Conservation (phyloP, 2,329 filamentous ascomycete genomes). For the Chaetomiaceae sp. region DNA sequence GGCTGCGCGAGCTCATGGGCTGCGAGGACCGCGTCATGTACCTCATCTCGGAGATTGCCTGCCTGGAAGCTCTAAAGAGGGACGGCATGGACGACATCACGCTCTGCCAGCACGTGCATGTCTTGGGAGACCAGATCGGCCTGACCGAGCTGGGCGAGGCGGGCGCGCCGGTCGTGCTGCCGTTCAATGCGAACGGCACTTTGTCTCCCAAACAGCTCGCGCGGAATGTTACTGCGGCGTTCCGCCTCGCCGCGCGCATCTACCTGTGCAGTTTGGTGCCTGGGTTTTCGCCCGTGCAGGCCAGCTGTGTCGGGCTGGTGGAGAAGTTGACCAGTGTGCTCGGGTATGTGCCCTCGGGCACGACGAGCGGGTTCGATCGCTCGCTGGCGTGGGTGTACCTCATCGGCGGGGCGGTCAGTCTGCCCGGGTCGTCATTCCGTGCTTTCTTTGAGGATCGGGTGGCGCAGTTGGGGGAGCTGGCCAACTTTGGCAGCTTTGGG, state of each 20-base stretch:
- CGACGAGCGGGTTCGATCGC: constrained; percentile 73
- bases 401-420: constrained; percentile 75
- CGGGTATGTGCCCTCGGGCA: constrained; percentile 74
- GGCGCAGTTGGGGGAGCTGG: constrained; percentile 68
- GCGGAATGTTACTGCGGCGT: constrained; percentile 84
- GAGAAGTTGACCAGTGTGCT: constrained; percentile 73
- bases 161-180: constrained; percentile 54
- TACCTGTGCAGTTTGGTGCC: constrained; percentile 96
- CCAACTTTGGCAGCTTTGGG: constrained; percentile 78
- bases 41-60: constrained; percentile 94
- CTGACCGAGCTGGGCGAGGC: constrained; percentile 67
- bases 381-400: constrained; percentile 91
- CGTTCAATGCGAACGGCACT: constrained; percentile 65
- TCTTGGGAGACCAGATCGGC: constrained; percentile 82
- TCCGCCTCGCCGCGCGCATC: constrained; percentile 87
- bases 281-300: constrained; percentile 72
- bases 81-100: constrained; percentile 80
- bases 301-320: constrained; percentile 71
- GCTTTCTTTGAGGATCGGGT: constrained; percentile 72
- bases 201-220: constrained; percentile 79
- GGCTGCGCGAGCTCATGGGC: constrained; percentile 90
- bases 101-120: constrained; percentile 82
- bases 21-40: constrained; percentile 98
- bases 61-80: constrained; percentile 81
- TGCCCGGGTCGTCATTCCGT: constrained; percentile 70